Conservation (phyloP, 176 grass and related monocot species). For the Ananas comosus region DNA sequence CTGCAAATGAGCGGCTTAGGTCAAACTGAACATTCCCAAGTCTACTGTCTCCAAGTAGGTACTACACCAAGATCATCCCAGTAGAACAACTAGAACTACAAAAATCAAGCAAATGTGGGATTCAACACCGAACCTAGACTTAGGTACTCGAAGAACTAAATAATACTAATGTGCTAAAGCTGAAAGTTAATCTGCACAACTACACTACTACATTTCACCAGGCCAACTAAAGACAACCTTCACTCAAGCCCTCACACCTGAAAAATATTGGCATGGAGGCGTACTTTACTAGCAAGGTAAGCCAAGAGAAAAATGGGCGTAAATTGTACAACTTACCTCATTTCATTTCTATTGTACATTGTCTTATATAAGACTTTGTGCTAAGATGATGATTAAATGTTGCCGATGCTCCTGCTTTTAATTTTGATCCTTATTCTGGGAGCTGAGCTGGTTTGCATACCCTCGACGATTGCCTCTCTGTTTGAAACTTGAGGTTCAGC, state of each 20-base stretch:
- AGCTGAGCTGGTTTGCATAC: conserved; percentile 25
- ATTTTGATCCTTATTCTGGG: conserved; percentile 74
- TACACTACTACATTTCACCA: neutral
- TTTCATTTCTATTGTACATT: neutral
- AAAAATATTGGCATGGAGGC: neutral
- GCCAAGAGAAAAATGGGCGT: neutral
- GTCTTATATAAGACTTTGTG: neutral
- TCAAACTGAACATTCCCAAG: too few species aligned
- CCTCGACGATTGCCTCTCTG: conserved; percentile 37
- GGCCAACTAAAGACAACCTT: neutral
- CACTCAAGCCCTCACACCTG: neutral
- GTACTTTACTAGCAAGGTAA: neutral
- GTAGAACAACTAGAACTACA: too few species aligned
- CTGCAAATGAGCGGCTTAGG: too few species aligned
- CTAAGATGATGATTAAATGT: neutral
- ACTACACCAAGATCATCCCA: too few species aligned
- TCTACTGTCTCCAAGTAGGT: too few species aligned
- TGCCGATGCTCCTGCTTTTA: conserved; percentile 27
- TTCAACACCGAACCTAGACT: too few species aligned
- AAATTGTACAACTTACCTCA: neutral
- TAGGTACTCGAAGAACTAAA: neutral
- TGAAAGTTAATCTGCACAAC: neutral
- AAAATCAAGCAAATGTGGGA: too few species aligned
- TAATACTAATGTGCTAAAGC: neutral
- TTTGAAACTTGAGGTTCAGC: conserved; percentile 40